A percentile compares a stretch with the other conserved stretches of the same genome.
Conservation (phyloP, 2,329 filamentous ascomycete species). For the Phaeomoniella chlamydospora region DNA sequence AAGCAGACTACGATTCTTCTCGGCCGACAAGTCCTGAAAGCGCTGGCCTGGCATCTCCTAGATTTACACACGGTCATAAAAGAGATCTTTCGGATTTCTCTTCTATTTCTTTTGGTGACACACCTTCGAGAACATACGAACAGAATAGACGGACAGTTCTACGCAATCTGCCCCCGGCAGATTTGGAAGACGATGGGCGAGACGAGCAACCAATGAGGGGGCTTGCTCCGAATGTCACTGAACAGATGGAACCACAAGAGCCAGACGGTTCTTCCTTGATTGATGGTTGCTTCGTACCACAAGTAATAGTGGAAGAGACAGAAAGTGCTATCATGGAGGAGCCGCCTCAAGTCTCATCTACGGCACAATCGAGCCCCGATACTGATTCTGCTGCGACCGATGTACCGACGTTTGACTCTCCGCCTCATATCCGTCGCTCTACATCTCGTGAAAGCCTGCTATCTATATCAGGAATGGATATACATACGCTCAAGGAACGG, state of each 20-base stretch:
- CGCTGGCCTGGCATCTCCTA: slow-evolving; percentile 46
- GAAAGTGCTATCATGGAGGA: too few species aligned
- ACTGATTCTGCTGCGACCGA: slow-evolving; percentile 13
- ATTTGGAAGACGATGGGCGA: not conserved
- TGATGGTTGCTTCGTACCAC: slow-evolving; percentile 4
- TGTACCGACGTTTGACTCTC: slow-evolving; percentile 21
- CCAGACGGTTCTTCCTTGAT: slow-evolving; percentile 2
- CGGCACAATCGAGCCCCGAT: slow-evolving; percentile 12
- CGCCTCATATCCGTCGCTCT: slow-evolving; percentile 44
- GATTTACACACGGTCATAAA: slow-evolving; percentile 34
- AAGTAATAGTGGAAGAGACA: too few species aligned
- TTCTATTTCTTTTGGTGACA: not conserved
- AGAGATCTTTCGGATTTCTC: not conserved
- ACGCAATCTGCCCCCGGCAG: not conserved
- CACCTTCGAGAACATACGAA: not conserved
- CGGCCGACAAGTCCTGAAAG: slow-evolving; percentile 73
- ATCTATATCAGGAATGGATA: slow-evolving; percentile 76
- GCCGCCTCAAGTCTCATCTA: too few species aligned
- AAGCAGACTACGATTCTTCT: slow-evolving; percentile 51
- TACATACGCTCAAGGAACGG: slow-evolving; percentile 61
- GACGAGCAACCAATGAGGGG: not conserved
- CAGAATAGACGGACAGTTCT: too few species aligned
- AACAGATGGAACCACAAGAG: not conserved
- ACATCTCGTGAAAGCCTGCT: slow-evolving; percentile 80
- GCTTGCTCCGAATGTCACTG: not conserved